Evolutionary conservation across 768 basidiomycete species (phyloP), one percentile per base, ranked within the genome.

Genomic region (Agrocybe praecox): DNA sequence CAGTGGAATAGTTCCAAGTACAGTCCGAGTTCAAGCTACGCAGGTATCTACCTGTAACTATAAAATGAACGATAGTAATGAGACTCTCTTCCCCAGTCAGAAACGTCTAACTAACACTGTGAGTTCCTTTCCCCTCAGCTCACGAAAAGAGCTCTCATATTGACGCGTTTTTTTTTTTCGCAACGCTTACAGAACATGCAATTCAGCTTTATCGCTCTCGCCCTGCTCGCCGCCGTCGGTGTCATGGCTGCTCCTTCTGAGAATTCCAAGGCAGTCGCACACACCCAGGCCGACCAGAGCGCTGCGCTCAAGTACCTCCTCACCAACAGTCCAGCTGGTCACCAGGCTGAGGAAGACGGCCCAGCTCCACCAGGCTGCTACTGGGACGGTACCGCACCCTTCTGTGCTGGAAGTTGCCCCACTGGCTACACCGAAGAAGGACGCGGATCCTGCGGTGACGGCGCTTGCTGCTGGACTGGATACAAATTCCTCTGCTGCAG

Each of bases 261-360:
- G 9, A 43, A 43, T 23, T 23, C 26, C 44, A 32, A 26, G 10
- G 51, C 51, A 18, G 40, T 22, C 29, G 29, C 42, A n/a, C 19
- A 44, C 44, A 53, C 26, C 53, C 18, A 43, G 12, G 33, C 45
- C 45, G 14, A 46, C 8, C 23, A 50, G 24, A 43, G 47, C 22
- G 43, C 36, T 26, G 47, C 55, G 1, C 55, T 56, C 55, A 44
- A 32, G 6, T 56, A 29, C 23, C 26, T 56, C n/a, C 24, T 56
- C 24, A 44, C 55, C 55, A 50, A 56, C 48, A 49, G 36, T 17
- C 55, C 55, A 4, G 55, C 55, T 15, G 49, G 49, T 2, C 47
- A 49, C 12, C 48, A 56, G 40, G 55, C 18, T 19, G 19, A 26
- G 1, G 47, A 46, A 48, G 47, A 26, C 24, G 47, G 47, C 8